Conservation (phyloP, 495 filamentous ascomycete species). For the Talaromyces thailandensis region DNA sequence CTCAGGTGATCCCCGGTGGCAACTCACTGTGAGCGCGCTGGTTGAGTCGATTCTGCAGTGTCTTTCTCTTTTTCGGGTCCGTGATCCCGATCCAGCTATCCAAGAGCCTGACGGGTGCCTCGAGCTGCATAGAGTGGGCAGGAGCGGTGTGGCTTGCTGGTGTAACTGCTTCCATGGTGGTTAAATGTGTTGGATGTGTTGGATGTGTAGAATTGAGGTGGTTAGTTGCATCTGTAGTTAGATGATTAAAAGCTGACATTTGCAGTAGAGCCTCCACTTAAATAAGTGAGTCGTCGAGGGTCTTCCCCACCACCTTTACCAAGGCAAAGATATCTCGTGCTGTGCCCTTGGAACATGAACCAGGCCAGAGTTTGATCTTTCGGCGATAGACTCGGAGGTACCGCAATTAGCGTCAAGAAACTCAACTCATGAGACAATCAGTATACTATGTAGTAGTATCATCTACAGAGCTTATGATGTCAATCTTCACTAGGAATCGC, state of each 20-base stretch:
- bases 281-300: not conserved
- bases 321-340: too few relatives aligned
- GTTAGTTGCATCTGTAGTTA: too few relatives aligned
- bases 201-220: not conserved
- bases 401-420: not conserved
- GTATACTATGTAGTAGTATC: too few relatives aligned
- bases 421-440: too few relatives aligned
- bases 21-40: slow-evolving; percentile 15
- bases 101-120: not conserved
- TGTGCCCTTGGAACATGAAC: too few relatives aligned
- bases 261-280: not conserved
- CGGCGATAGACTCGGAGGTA: not conserved
- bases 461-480: not conserved
- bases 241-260: not conserved
- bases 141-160: not conserved
- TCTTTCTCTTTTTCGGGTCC: slow-evolving; percentile 11
- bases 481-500: not conserved
- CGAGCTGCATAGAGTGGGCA: not conserved
- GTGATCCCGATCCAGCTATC: slow-evolving; percentile 15
- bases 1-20: not conserved
- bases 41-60: slow-evolving; percentile 20
- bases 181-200: not conserved
- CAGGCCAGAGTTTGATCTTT: too few relatives aligned
- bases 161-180: not conserved
- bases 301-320: not conserved